A percentile compares a stretch with the other conserved stretches of the same genome.
phyloP scores from a whole-genome alignment of 768 basidiomycete genomes.

The Trametes cubensis region DNA sequence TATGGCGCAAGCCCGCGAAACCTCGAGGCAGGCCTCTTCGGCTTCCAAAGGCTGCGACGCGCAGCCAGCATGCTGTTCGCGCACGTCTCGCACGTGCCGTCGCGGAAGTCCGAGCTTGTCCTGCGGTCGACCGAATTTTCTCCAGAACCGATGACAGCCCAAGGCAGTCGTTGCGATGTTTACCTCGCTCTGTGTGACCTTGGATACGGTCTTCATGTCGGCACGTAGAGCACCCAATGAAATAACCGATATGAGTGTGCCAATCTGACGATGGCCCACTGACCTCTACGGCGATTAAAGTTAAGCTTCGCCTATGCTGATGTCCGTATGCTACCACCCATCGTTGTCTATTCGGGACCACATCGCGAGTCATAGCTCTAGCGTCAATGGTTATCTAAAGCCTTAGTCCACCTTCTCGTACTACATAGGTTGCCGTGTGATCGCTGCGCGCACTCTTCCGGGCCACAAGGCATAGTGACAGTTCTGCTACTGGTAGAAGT shows the following conservation, averaged over 20 bases:
- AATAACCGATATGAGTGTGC: conserved; percentile 16
- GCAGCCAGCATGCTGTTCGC: not conserved
- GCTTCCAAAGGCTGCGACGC: not conserved
- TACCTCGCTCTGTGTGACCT: conserved; percentile 15
- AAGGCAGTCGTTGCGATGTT: conserved; percentile 5
- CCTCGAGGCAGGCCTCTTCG: conserved; percentile 1
- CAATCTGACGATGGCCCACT: not conserved
- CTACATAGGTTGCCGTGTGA: not conserved
- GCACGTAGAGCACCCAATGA: not conserved
- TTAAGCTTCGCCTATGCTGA: conserved; percentile 6
- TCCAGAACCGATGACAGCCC: not conserved
- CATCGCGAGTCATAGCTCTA: not conserved
- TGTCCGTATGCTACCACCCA: not conserved
- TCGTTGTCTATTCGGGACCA: too few species aligned
- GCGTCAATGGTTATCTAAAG: not conserved
- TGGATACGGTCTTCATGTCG: conserved; percentile 18
- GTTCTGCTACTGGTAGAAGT: not conserved
- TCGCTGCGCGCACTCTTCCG: not conserved
- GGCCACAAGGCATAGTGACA: not conserved
- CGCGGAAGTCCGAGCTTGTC: not conserved
- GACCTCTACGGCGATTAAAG: conserved; percentile 6
- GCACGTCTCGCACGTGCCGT: conserved; percentile 8
- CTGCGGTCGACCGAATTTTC: not conserved
- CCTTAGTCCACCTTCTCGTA: too few species aligned
- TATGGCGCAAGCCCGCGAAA: not conserved